These are phyloP conservation scores for Aspergillus terreus DNA, from an alignment of 2,329 filamentous ascomycete genomes.

Conservation along the genomic window DNA sequence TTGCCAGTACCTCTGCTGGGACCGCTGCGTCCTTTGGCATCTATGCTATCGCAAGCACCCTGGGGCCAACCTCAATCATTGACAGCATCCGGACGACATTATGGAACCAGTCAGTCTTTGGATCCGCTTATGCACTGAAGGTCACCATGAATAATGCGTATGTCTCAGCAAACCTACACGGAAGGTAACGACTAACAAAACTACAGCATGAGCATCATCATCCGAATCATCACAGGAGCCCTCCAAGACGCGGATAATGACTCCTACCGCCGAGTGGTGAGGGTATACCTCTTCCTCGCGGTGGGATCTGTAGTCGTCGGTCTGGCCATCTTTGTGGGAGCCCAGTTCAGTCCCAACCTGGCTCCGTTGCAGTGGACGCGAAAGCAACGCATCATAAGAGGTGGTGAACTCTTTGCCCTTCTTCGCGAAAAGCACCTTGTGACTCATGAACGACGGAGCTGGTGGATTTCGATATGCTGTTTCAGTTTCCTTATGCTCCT, in stretches of 20 bases:
- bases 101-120: constrained; percentile 59
- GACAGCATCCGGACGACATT: constrained; percentile 59
- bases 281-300: constrained; percentile 55
- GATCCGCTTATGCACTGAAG: constrained; percentile 58
- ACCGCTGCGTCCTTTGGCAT: constrained; percentile 59
- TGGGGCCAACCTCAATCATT: constrained; percentile 58
- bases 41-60: constrained; percentile 53
- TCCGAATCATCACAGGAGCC: constrained; percentile 55
- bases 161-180: constrained; percentile 6
- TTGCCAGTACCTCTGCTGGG: constrained; percentile 46
- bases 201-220: constrained; percentile 56
- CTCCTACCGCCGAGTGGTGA: constrained; percentile 53
- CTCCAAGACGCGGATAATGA: constrained; percentile 58
- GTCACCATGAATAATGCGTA: constrained; percentile 59
- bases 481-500: constrained; percentile 46
- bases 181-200: neutral
- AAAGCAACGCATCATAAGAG: constrained; percentile 47
- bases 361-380: constrained; percentile 56
- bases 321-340: constrained; percentile 36
- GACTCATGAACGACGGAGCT: constrained; percentile 36
- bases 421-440: constrained; percentile 43
- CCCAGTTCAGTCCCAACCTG: constrained; percentile 42
- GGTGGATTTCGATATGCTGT: constrained; percentile 40
- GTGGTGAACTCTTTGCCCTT: constrained; percentile 42
- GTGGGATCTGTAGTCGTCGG: constrained; percentile 48